These are phyloP conservation scores for Candida stauntonica DNA, from an alignment of 805 yeast genomes.

Conservation along the genomic window DNA sequence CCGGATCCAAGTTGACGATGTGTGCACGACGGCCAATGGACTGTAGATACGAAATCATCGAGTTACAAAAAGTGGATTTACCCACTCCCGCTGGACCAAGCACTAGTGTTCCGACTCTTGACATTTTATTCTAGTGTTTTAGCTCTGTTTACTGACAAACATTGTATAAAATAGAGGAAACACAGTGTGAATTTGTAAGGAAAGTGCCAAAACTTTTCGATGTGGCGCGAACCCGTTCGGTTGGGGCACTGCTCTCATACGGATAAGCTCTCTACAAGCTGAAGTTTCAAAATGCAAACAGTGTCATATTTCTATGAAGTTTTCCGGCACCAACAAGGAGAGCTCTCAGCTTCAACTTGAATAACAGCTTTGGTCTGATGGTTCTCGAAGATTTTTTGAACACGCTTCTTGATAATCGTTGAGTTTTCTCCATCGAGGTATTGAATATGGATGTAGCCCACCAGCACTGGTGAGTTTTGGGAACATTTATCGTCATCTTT, in stretches of 20 bases:
- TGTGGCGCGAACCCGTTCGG: too few species aligned
- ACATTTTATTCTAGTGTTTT: slow-evolving; percentile 49
- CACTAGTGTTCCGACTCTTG: slow-evolving; percentile 90
- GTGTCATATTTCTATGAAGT: not conserved
- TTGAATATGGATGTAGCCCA: slow-evolving; percentile 85
- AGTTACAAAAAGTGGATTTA: slow-evolving; percentile 85
- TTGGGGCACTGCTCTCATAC: too few species aligned
- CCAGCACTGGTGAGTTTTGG: slow-evolving; percentile 26
- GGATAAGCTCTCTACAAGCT: too few species aligned
- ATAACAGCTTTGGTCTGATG: slow-evolving; percentile 52
- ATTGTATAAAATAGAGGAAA: too few species aligned
- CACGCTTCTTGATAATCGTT: slow-evolving; percentile 53
- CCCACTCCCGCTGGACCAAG: slow-evolving; percentile 99
- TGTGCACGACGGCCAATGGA: slow-evolving; percentile 90
- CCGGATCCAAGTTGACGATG: slow-evolving; percentile 93
- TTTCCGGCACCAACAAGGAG: slow-evolving; percentile 63
- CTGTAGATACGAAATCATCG: slow-evolving; percentile 84
- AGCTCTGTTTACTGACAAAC: too few species aligned
- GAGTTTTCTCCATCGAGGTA: slow-evolving; percentile 60
- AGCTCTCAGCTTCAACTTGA: slow-evolving; percentile 63
- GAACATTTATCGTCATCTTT: slow-evolving; percentile 21
- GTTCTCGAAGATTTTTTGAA: slow-evolving; percentile 47
- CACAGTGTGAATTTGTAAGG: too few species aligned
- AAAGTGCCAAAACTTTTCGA: not conserved
- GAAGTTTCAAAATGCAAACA: not conserved